Percentiles rank a stretch among this genome's conserved stretches.
These are phyloP conservation scores for Aspergillus bombycis DNA, from an alignment of 2,329 filamentous ascomycete genomes.

Conservation along the genomic window DNA sequence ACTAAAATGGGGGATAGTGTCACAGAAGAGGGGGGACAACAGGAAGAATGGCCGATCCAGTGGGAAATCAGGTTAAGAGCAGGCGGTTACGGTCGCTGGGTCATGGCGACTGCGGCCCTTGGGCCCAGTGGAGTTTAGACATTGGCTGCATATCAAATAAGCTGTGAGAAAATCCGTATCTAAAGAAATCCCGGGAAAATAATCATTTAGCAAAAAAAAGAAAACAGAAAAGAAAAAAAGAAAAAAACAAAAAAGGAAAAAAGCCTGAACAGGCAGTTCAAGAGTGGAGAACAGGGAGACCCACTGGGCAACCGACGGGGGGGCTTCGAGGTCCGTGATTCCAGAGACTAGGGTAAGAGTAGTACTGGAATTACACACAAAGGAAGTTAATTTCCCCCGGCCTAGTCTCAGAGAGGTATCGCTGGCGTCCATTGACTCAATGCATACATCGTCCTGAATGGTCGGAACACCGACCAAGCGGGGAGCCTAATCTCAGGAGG, in stretches of 20 bases:
- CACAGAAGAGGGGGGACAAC: slow-evolving; percentile 7
- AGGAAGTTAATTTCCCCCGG: neutral
- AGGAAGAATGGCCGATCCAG: slow-evolving; percentile 15
- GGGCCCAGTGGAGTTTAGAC: slow-evolving; percentile 1
- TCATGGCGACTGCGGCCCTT: slow-evolving; percentile 11
- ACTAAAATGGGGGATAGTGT: slow-evolving; percentile 12
- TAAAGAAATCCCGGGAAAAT: neutral
- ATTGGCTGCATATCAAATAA: neutral
- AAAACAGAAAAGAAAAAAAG: neutral
- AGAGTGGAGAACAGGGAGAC: neutral
- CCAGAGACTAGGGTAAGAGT: neutral
- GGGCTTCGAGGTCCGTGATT: neutral
- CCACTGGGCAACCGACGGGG: neutral
- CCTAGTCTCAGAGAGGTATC: neutral
- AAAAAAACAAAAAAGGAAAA: neutral
- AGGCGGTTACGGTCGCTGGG: slow-evolving; percentile 19
- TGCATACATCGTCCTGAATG: neutral
- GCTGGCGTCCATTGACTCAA: neutral
- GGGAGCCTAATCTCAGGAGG: slow-evolving; percentile 1
- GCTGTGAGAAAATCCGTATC: neutral
- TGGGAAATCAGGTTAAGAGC: slow-evolving; percentile 6
- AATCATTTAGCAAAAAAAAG: too few relatives aligned
- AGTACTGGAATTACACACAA: neutral
- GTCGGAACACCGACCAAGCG: neutral
- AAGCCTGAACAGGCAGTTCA: slow-evolving; percentile 3